A percentile compares a stretch with the other conserved stretches of the same genome.
These are phyloP conservation scores for Colletotrichum sidae DNA, from an alignment of 2,329 filamentous ascomycete genomes.

Conservation along the genomic window DNA sequence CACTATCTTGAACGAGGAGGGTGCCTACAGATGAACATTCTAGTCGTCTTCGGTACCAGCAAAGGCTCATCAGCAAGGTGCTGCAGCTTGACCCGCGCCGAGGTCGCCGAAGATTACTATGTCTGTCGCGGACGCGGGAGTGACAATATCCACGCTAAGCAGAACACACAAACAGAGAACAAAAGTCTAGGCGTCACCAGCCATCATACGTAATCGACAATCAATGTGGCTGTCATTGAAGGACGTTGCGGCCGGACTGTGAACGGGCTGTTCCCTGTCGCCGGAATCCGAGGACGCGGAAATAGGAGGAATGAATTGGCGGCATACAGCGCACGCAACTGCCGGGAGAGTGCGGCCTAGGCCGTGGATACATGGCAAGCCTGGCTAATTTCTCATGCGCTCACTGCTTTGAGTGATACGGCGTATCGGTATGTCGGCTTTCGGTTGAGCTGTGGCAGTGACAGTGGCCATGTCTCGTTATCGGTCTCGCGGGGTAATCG, in stretches of 20 bases:
- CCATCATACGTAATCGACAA: slow-evolving; percentile 9
- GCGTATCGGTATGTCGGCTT: too few species aligned
- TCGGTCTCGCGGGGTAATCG: slow-evolving; percentile 23
- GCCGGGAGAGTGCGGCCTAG: neutral
- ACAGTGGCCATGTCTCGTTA: slow-evolving; percentile 14
- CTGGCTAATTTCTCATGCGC: too few species aligned
- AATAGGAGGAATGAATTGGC: neutral
- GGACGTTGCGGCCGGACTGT: slow-evolving; percentile 2
- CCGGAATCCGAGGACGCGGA: slow-evolving; percentile 27
- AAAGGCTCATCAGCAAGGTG: too few species aligned
- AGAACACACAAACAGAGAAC: too few species aligned
- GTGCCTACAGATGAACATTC: too few species aligned
- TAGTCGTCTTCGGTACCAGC: too few species aligned
- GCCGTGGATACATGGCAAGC: too few species aligned
- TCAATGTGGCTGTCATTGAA: slow-evolving; percentile 33
- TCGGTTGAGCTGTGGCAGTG: neutral
- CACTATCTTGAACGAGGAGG: too few species aligned
- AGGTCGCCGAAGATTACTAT: neutral
- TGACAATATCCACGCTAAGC: too few species aligned
- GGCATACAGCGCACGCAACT: slow-evolving; percentile 1
- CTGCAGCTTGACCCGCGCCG: slow-evolving; percentile 9
- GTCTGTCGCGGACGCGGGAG: too few species aligned
- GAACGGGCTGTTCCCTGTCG: slow-evolving; percentile 17
- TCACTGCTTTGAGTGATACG: too few species aligned
- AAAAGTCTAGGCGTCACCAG: slow-evolving; percentile 5